Percentiles rank a stretch among this genome's conserved stretches.
Conservation (phyloP, 169 alveolate species). For the Eimeria tenella region DNA sequence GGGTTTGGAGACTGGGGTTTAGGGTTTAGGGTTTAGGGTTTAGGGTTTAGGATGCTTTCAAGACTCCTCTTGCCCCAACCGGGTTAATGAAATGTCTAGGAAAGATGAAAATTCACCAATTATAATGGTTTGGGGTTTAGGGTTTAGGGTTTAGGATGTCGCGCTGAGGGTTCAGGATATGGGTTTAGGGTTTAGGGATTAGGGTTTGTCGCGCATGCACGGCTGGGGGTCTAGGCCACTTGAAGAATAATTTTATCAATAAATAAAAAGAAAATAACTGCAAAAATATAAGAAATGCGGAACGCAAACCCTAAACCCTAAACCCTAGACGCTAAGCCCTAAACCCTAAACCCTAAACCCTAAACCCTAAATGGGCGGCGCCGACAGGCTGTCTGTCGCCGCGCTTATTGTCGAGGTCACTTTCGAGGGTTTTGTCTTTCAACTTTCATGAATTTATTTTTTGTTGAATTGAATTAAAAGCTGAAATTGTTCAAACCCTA, state of each 20-base stretch:
- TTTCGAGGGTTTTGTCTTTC: too few relatives aligned
- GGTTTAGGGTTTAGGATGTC: too few relatives aligned
- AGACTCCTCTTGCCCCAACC: too few relatives aligned
- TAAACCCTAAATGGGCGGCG: too few relatives aligned
- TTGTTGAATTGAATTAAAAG: too few relatives aligned
- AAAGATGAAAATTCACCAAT: background rate
- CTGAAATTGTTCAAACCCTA: too few relatives aligned
- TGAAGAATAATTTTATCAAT: too few relatives aligned
- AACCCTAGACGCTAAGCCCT: background rate
- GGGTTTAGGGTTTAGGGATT: background rate
- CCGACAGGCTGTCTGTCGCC: too few relatives aligned
- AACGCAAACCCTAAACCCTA: background rate
- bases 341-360: background rate
- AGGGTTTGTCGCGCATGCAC: background rate
- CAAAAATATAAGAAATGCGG: background rate
- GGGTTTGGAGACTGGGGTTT: background rate
- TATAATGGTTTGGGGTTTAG: too few relatives aligned
- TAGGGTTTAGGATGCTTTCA: background rate
- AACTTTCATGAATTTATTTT: too few relatives aligned
- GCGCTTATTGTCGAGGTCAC: too few relatives aligned
- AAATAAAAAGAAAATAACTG: background rate
- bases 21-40: slow-evolving; percentile 22
- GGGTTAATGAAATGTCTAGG: too few relatives aligned
- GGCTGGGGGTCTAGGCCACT: background rate
- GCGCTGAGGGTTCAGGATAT: background rate